Evolutionary conservation across 164 flowering plant species (phyloP).

Genomic region (Cinnamomum micranthum): DNA sequence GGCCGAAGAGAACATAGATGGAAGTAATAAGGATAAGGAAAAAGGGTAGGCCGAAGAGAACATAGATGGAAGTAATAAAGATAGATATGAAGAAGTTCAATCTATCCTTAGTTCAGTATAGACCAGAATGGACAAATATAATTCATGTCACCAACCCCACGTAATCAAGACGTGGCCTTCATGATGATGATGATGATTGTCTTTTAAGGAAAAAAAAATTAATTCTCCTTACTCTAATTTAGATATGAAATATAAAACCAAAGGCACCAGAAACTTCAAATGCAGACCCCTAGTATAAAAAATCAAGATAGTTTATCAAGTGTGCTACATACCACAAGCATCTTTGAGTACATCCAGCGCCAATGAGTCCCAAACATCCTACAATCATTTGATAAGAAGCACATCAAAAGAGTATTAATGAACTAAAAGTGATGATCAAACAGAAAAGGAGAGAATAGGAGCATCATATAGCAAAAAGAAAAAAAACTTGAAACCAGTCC

Average conservation of each 20-base stretch:
- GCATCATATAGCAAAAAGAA: not conserved
- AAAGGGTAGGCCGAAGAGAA: too few species aligned
- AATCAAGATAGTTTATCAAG: not conserved
- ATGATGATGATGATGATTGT: too few species aligned
- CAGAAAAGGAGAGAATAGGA: not conserved
- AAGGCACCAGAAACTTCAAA: not conserved
- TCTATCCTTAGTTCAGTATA: too few species aligned
- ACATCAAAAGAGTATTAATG: not conserved
- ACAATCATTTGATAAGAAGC: constrained; percentile 7
- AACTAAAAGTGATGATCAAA: not conserved
- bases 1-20: too few species aligned
- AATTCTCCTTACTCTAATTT: too few species aligned
- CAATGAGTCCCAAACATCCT: constrained; percentile 82
- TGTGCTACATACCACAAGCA: constrained; percentile 59
- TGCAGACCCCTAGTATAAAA: not conserved
- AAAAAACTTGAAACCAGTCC: not conserved
- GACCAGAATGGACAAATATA: too few species aligned
- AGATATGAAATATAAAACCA: constrained; percentile 43
- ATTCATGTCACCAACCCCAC: too few species aligned
- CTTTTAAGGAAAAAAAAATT: too few species aligned
- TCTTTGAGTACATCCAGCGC: constrained; percentile 67
- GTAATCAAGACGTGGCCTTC: too few species aligned
- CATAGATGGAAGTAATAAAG: too few species aligned
- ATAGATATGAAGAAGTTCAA: too few species aligned
- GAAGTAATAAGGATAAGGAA: too few species aligned